Percentiles rank a stretch among this genome's conserved stretches.
phyloP scores from a whole-genome alignment of 2,329 filamentous ascomycete genomes.

The Thelonectria blattea region DNA sequence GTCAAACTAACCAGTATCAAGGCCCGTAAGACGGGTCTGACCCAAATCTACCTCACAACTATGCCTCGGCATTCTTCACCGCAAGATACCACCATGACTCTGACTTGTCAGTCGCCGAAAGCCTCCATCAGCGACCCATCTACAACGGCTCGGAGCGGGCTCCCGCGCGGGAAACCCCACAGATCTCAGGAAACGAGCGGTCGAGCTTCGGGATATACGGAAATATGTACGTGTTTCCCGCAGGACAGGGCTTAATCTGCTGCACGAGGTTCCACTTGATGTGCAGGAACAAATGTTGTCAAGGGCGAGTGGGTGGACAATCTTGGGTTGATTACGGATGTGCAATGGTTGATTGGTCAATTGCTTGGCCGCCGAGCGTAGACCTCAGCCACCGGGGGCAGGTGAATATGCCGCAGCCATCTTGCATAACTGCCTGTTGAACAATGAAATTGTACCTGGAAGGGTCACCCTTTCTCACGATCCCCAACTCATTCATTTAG shows the following conservation, averaged over 20 bases:
- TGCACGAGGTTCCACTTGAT: not conserved
- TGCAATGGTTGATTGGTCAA: not conserved
- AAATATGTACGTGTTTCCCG: not conserved
- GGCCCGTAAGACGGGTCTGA: not conserved
- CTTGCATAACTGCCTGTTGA: too few relatives aligned
- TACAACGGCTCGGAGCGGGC: not conserved
- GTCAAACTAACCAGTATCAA: not conserved
- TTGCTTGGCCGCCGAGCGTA: not conserved
- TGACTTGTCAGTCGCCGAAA: not conserved
- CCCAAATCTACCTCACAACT: not conserved
- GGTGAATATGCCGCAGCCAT: too few relatives aligned
- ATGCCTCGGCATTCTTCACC: not conserved
- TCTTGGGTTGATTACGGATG: not conserved
- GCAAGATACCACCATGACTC: not conserved
- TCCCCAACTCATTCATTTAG: too few relatives aligned
- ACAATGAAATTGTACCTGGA: too few relatives aligned
- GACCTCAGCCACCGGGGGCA: too few relatives aligned
- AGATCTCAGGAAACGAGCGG: not conserved
- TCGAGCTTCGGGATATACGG: not conserved
- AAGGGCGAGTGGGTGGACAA: not conserved
- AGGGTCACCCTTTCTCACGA: too few relatives aligned
- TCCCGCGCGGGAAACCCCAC: conserved; percentile 10
- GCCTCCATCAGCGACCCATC: not conserved
- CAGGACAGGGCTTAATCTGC: not conserved
- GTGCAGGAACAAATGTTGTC: not conserved